These are phyloP conservation scores for Cutaneotrichosporon daszewskae DNA, from an alignment of 1,284 basidiomycete genomes.

Conservation along the genomic window DNA sequence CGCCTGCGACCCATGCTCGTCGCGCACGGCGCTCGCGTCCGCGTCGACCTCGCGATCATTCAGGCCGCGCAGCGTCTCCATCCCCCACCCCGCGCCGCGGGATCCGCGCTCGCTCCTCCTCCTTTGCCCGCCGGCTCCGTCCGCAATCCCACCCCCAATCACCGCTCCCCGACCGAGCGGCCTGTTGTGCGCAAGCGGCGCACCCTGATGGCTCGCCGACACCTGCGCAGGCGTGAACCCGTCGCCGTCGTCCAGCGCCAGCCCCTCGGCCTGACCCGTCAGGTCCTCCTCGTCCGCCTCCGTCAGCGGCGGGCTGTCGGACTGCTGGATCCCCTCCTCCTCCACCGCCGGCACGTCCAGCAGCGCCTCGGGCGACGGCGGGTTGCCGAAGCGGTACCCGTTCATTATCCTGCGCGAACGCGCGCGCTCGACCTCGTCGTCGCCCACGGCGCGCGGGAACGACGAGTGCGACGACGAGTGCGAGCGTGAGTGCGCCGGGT, in stretches of 20 bases:
- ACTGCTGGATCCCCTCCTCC: no score
- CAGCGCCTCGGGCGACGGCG: constrained; percentile 29
- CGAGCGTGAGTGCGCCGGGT: not conserved
- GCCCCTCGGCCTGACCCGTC: no score
- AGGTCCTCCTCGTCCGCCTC: constrained; percentile 10
- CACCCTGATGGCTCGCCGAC: no score
- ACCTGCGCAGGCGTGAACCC: no score
- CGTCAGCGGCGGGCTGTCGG: constrained; percentile 28
- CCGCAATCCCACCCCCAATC: no score
- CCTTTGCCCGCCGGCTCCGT: no score
- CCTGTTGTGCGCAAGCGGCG: no score
- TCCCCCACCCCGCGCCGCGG: constrained; percentile 3
- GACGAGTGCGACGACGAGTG: no score
- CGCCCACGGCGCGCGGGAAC: no score
- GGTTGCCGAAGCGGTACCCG: constrained; percentile 45
- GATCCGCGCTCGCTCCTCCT: constrained; percentile 7
- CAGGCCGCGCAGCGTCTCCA: constrained; percentile 30
- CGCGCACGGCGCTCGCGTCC: constrained; percentile 37
- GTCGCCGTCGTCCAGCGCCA: no score
- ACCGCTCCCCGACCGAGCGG: no score
- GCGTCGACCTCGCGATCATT: constrained; percentile 48
- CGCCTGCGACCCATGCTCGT: constrained; percentile 34
- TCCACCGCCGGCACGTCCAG: no score
- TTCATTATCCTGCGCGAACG: constrained; percentile 38
- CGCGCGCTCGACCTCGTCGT: constrained; percentile 31